These are phyloP conservation scores for Azolla pinnata DNA, from an alignment of 75 land plant genomes.

Conservation along the genomic window DNA sequence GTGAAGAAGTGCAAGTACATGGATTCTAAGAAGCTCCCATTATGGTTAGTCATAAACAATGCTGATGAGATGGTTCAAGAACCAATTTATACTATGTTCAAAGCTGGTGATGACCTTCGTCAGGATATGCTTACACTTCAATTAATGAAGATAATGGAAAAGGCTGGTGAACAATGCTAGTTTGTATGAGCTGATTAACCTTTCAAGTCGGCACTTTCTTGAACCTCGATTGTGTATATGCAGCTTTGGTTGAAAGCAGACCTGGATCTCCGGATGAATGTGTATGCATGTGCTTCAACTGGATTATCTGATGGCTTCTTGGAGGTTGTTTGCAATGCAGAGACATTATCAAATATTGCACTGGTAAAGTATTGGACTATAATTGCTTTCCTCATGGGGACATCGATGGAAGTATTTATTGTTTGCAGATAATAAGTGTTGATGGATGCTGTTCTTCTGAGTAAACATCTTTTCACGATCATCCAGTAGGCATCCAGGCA, in stretches of 20 bases:
- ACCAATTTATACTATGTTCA: constrained; percentile 10
- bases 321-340: constrained; percentile 4
- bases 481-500: no score
- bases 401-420: no score
- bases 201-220: no score
- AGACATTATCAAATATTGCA: constrained; percentile 11
- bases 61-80: constrained; percentile 2
- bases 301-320: constrained; percentile 4
- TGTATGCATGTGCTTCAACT: constrained; percentile 6
- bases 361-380: not conserved
- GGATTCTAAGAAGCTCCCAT: constrained; percentile 15
- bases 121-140: constrained; percentile 16
- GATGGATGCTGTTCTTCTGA: no score
- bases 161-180: constrained; percentile 1
- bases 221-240: no score
- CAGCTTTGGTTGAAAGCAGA: constrained; percentile 5
- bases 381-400: not conserved
- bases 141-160: constrained; percentile 6
- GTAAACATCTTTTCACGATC: no score
- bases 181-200: no score
- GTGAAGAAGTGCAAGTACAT: constrained; percentile 12
- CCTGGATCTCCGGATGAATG: constrained; percentile 9
- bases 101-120: constrained; percentile 15
- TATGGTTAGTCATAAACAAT: constrained; percentile 12
- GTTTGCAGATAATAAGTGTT: no score